Conservation (phyloP, 2,329 filamentous ascomycete genomes). For the Alternaria hordeiaustralica region DNA sequence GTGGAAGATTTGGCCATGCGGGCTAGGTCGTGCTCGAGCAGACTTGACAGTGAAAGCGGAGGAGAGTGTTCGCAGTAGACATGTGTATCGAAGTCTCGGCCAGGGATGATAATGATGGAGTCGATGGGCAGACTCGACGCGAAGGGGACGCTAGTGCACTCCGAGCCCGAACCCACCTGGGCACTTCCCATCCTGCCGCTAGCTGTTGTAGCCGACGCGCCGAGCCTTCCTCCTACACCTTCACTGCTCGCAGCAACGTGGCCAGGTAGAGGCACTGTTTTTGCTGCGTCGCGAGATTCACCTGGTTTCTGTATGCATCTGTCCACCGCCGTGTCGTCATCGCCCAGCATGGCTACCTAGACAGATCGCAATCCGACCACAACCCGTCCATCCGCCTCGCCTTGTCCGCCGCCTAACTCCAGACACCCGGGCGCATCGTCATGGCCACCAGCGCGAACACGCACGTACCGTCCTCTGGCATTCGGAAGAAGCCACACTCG, state of each 20-base stretch:
- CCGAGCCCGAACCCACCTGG: background rate
- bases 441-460: background rate
- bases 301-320: background rate
- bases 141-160: background rate
- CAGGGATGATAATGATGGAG: background rate
- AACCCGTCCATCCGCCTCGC: background rate
- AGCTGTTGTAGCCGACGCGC: background rate
- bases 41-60: background rate
- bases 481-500: background rate
- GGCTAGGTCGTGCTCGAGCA: background rate
- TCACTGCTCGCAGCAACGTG: background rate
- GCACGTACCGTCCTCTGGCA: background rate
- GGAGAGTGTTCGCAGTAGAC: background rate
- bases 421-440: background rate
- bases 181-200: background rate
- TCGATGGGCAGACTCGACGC: background rate
- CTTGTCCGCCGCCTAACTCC: background rate
- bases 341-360: background rate
- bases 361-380: background rate
- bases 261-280: background rate
- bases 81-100: background rate
- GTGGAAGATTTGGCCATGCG: background rate
- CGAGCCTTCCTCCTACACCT: background rate
- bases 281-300: background rate
- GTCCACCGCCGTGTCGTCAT: background rate